Evolutionary conservation across 2,329 filamentous ascomycete genomes (phyloP), one percentile per base, ranked within the genome.

Genomic region (Penicillium sp.): DNA sequence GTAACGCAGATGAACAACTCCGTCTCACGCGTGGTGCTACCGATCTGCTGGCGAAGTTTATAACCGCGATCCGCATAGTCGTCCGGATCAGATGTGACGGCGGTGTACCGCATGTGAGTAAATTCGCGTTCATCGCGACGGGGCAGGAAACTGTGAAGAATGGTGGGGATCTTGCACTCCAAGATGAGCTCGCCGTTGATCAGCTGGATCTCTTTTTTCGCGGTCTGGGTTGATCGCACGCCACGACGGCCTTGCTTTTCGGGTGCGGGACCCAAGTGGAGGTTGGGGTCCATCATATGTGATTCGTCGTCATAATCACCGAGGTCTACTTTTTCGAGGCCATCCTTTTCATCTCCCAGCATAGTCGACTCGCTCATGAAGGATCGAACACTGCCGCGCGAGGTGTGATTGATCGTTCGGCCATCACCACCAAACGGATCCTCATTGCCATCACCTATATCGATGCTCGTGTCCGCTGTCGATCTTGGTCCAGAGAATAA

Each of bases 121-220:
- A 99, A 99, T 66, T 99, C 93, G 55, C 92, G 80, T 69, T 95
- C 92, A 66, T 96, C 90, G 52, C 92, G 83, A 13, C 92, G 83
- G 0, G 95, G 95, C 54, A 99, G 75, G 73, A 99, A 99, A 68
- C 90, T 95, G 80, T 97, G 95, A 34, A 99, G 78, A 60, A 97
- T 99, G 0, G 93, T 99, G 0, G 95, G 93, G 59, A 99, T 99
- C 74, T 99, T 99, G 79, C 93, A 97, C 75, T 99, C 93, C 39
- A 99, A 79, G 50, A 99, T 92, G 45, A 99, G 84, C 72, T 99
- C 92, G 65, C 93, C 93, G 66, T 99, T 97, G 79, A 97, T 95
- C 37, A 99, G 81, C 63, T 89, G 86, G 46, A 99, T 93, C 70
- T 97, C 92, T 66, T 95, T 95, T 72, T 86, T 93, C 10, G 87